Base-by-base conservation (phyloP, 192 early-diverging fungal species). In the Coemansia sp. region DNA sequence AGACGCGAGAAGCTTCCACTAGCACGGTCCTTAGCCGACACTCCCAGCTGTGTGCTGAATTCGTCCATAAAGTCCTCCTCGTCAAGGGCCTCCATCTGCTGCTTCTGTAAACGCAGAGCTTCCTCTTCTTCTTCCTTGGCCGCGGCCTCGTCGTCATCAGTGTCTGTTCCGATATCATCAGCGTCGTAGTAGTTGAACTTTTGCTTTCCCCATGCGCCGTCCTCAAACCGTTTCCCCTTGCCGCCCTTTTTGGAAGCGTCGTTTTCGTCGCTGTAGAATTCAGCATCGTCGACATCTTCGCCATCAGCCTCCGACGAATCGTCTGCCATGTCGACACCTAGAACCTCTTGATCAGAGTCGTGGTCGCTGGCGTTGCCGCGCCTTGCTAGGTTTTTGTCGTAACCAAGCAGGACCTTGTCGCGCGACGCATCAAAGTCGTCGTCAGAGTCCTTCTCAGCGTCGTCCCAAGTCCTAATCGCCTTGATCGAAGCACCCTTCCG, bases 51-150 rank as follows among this genome's bases (percentile, higher is more conserved):
- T 6, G 76, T 81, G 65, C 83, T 67, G 40, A 87, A 68, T 42
- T 89, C 91, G 48, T 92, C 90, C 15, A 95, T 79, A 67, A 94
- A 96, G 84, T 98, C 95, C 56, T 85, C 90, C 70, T 96, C 95
- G 34, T 88, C 83, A 82, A 96, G 87, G 33, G 79, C 85, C 52
- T 88, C 86, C 33, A 94, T 70, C 42, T 88, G 87, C 69, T 91
- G 84, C 74, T 86, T 87, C 64, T 95, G 94, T 64, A 98, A 77
- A 62, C 91, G 87, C 53, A 93, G 73, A 4, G 93, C 95, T 75
- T 96, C 95, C 50, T 86, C 86, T 57, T 93, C 94, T 67, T 97
- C 95, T 59, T 93, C 93, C 42, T 87, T 87, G 61, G 88, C 73
- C 6, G 75, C 83, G 4, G 61, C 76, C 54, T 81, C 83, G 53